A percentile compares a stretch with the other conserved stretches of the same genome.
phyloP scores from a whole-genome alignment of 2,329 filamentous ascomycete species.

The Fusarium armeniacum region DNA sequence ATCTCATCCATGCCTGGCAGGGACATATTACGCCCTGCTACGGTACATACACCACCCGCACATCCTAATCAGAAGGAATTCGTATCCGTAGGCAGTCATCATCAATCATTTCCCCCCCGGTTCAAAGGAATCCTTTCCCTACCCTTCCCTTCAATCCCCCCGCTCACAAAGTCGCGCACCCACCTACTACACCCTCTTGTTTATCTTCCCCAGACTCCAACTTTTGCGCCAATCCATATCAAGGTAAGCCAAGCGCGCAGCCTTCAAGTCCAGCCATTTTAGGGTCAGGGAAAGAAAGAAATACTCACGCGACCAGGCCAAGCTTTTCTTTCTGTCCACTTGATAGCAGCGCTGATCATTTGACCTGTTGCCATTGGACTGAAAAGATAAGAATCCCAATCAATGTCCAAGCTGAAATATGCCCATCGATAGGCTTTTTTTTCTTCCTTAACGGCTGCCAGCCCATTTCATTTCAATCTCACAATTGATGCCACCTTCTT shows the following conservation, averaged over 20 bases:
- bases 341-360: conserved; percentile 1
- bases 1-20: background rate
- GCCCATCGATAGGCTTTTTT: background rate
- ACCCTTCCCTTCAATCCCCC: background rate
- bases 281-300: background rate
- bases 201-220: conserved; percentile 16
- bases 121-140: background rate
- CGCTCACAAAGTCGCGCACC: conserved; percentile 16
- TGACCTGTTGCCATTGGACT: background rate
- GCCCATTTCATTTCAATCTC: background rate
- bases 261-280: background rate
- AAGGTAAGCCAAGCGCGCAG: background rate
- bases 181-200: conserved; percentile 1
- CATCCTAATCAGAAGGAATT: background rate
- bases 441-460: background rate
- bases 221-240: conserved; percentile 3
- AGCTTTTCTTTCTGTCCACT: conserved; percentile 13
- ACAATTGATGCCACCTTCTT: conserved; percentile 5
- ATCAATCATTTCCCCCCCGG: background rate
- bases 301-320: conserved; percentile 4
- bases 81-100: too few species aligned
- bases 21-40: conserved; percentile 5
- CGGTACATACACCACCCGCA: background rate
- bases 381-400: conserved; percentile 6
- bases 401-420: conserved; percentile 1